Conservation (phyloP, 306 rosid genomes). For the Chamaecrista fasciculata region DNA sequence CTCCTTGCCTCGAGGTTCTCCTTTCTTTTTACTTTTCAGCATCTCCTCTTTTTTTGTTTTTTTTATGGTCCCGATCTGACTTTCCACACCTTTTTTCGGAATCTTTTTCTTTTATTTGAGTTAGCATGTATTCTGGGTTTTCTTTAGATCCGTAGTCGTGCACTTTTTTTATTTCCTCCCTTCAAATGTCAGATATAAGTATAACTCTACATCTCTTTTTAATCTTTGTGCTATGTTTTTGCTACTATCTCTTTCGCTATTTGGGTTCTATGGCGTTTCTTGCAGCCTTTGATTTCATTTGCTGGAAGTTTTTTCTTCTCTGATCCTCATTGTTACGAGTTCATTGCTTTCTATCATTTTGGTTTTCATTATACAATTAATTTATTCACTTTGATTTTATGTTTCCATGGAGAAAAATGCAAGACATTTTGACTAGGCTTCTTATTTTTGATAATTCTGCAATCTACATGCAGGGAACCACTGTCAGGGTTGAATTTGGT, state of each 20-base stretch:
- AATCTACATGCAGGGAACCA: constrained; percentile 91
- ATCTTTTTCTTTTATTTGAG: neutral
- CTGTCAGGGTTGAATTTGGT: constrained; percentile 96
- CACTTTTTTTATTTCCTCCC: neutral
- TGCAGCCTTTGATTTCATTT: neutral
- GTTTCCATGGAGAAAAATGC: neutral
- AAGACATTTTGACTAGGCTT: neutral
- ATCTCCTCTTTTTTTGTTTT: neutral
- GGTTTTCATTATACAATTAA: neutral
- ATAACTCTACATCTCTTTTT: constrained; percentile 6
- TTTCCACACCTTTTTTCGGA: neutral
- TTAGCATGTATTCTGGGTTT: neutral
- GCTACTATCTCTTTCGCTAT: neutral
- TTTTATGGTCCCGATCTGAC: neutral
- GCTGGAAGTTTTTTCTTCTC: neutral
- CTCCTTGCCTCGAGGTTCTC: constrained; percentile 71
- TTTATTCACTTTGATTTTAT: neutral
- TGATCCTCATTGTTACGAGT: neutral
- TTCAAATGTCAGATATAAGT: too few relatives aligned
- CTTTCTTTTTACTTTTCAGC: neutral
- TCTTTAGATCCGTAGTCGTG: constrained; percentile 1
- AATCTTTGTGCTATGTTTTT: neutral
- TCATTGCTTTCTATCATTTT: neutral
- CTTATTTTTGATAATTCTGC: neutral
- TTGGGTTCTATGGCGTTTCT: neutral